Evolutionary conservation across 1,139 yeast species (phyloP).

Genomic region (Suhomyces guaymorum): DNA sequence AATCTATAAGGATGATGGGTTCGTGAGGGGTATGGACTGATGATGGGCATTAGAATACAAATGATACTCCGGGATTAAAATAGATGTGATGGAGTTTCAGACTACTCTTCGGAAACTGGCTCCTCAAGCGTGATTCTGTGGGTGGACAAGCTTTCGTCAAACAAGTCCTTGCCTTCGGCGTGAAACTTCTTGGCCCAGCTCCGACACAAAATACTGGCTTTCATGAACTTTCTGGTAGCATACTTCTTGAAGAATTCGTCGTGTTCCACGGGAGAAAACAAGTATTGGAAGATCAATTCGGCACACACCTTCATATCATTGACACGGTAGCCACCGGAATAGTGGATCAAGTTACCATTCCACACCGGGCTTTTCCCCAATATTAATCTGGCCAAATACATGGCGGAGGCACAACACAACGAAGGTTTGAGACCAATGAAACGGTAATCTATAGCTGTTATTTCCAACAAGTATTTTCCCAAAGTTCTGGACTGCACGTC

Average conservation of each 20-base stretch:
- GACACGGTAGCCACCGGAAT: constrained; percentile 87
- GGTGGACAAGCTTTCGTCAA: constrained; percentile 20
- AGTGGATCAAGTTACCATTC: constrained; percentile 83
- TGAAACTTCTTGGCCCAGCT: constrained; percentile 81
- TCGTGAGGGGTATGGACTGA: constrained; percentile 6
- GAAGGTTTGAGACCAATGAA: constrained; percentile 82
- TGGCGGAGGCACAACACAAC: constrained; percentile 85
- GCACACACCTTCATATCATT: constrained; percentile 71
- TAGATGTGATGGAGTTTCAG: constrained; percentile 1
- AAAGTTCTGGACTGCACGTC: constrained; percentile 90
- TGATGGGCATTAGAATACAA: background rate
- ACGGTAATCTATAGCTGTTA: constrained; percentile 76
- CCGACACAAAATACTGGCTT: constrained; percentile 84
- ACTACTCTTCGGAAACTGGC: constrained; percentile 2
- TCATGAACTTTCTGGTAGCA: constrained; percentile 87
- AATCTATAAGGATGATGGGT: constrained; percentile 9
- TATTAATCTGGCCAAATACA: constrained; percentile 83
- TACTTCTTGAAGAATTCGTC: constrained; percentile 94
- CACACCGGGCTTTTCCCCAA: constrained; percentile 69
- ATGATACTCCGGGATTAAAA: too few relatives aligned
- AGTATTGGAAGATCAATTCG: constrained; percentile 72
- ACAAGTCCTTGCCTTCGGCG: constrained; percentile 23
- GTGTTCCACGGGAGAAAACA: constrained; percentile 82
- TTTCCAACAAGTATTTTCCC: constrained; percentile 85
- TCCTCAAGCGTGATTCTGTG: constrained; percentile 17